Conservation (phyloP, 257 asterid species). For the Penstemon davidsonii region DNA sequence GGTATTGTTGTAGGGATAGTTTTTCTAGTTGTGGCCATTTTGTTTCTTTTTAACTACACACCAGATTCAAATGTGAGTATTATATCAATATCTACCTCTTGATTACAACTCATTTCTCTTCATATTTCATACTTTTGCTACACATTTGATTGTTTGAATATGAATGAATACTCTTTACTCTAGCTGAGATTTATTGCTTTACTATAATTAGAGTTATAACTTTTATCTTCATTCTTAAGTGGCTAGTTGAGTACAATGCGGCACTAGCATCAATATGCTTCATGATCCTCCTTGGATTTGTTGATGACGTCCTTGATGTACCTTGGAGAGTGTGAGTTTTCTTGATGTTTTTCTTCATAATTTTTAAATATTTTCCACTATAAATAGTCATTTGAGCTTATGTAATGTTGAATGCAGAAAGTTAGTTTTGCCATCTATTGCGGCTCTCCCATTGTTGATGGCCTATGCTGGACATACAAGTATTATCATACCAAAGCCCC, state of each 20-base stretch:
- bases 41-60: slow-evolving; percentile 81
- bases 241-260: slow-evolving; percentile 98
- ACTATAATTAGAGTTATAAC: slow-evolving; percentile 17
- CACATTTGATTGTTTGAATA: not conserved
- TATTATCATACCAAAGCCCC: slow-evolving; percentile 85
- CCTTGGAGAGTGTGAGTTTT: slow-evolving; percentile 98
- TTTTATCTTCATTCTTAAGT: slow-evolving; percentile 38
- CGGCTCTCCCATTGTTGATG: slow-evolving; percentile 91
- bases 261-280: slow-evolving; percentile 93
- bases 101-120: slow-evolving; percentile 2
- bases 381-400: slow-evolving; percentile 34
- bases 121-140: not conserved
- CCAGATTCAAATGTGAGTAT: slow-evolving; percentile 63
- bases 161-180: not conserved
- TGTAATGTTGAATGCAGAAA: slow-evolving; percentile 60
- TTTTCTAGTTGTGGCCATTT: slow-evolving; percentile 73
- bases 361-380: not conserved
- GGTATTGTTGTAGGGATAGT: slow-evolving; percentile 84
- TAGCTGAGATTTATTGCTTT: not conserved
- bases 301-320: slow-evolving; percentile 95
- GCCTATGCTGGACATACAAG: slow-evolving; percentile 96
- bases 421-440: slow-evolving; percentile 79
- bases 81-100: slow-evolving; percentile 6
- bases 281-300: slow-evolving; percentile 93
- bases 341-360: slow-evolving; percentile 15